phyloP scores from a whole-genome alignment of 225 moss, liverwort and hornwort species.

The Physcomitrellopsis africana region DNA sequence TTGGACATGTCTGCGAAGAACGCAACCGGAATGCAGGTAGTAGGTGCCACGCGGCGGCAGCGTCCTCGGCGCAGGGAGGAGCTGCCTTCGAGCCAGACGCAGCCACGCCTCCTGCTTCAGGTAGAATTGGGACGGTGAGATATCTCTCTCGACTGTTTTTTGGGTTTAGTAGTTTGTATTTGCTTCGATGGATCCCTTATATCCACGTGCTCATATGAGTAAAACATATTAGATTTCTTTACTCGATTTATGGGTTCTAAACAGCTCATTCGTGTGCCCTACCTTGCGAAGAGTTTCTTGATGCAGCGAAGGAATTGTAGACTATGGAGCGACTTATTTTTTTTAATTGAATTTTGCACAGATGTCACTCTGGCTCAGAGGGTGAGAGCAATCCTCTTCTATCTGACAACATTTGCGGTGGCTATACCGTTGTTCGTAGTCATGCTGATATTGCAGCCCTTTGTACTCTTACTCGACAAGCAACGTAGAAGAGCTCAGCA shows the following conservation, averaged over 20 bases:
- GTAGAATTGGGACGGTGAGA: conserved; percentile 66
- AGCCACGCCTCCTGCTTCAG: conserved; percentile 49
- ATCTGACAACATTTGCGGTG: conserved; percentile 67
- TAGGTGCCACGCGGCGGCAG: conserved; percentile 39
- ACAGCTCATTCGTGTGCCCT: not conserved
- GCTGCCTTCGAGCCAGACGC: conserved; percentile 44
- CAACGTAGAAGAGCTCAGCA: conserved; percentile 86
- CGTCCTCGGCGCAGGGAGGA: conserved; percentile 42
- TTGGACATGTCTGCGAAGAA: conserved; percentile 33
- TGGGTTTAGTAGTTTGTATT: conserved; percentile 4
- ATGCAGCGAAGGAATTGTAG: not conserved
- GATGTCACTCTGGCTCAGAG: conserved; percentile 71
- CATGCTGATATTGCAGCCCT: conserved; percentile 85
- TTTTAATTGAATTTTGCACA: conserved; percentile 37
- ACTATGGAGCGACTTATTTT: conserved; percentile 30
- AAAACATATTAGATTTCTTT: not conserved
- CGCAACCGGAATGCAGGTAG: conserved; percentile 28
- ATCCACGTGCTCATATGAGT: conserved; percentile 4
- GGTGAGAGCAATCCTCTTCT: conserved; percentile 80
- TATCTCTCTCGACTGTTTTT: conserved; percentile 32
- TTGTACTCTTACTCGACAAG: conserved; percentile 84
- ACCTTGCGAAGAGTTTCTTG: conserved; percentile 4
- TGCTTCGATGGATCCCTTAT: not conserved
- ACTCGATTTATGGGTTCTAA: not conserved
- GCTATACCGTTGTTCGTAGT: conserved; percentile 80